These are phyloP conservation scores for Ormosia emarginata DNA, from an alignment of 306 rosid genomes.

Conservation along the genomic window DNA sequence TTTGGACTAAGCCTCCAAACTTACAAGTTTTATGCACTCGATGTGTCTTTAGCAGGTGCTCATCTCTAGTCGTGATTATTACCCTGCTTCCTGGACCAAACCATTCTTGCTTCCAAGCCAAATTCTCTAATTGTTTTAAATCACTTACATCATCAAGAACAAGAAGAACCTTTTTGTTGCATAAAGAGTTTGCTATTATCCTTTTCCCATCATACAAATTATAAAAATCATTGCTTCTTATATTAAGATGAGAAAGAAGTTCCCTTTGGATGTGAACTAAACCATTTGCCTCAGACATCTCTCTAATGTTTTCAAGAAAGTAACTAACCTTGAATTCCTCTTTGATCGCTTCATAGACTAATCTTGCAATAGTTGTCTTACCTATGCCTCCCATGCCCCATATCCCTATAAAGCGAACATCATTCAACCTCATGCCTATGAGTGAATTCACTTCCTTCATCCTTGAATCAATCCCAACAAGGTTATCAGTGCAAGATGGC, in stretches of 20 bases:
- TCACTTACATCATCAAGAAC: conserved; percentile 43
- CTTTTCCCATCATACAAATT: conserved; percentile 17
- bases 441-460: conserved; percentile 10
- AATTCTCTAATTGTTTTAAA: conserved; percentile 21
- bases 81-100: conserved; percentile 45
- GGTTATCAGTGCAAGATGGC: neutral
- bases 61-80: conserved; percentile 31
- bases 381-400: conserved; percentile 40
- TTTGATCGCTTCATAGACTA: conserved; percentile 21
- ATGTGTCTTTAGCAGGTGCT: conserved; percentile 17
- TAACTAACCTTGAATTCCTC: conserved; percentile 1
- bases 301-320: conserved; percentile 32
- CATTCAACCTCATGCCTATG: neutral
- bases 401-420: conserved; percentile 39
- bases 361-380: conserved; percentile 32
- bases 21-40: neutral
- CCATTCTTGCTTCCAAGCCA: conserved; percentile 27
- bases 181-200: neutral
- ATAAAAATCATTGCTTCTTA: neutral
- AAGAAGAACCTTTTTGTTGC: conserved; percentile 25
- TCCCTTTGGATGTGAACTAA: conserved; percentile 19
- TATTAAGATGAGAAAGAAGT: conserved; percentile 16
- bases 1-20: neutral
- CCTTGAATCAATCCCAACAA: conserved; percentile 35
- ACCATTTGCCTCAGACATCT: conserved; percentile 1